Base-by-base conservation (phyloP, 179 eudicot genomes). In the Spinacia oleracea region DNA sequence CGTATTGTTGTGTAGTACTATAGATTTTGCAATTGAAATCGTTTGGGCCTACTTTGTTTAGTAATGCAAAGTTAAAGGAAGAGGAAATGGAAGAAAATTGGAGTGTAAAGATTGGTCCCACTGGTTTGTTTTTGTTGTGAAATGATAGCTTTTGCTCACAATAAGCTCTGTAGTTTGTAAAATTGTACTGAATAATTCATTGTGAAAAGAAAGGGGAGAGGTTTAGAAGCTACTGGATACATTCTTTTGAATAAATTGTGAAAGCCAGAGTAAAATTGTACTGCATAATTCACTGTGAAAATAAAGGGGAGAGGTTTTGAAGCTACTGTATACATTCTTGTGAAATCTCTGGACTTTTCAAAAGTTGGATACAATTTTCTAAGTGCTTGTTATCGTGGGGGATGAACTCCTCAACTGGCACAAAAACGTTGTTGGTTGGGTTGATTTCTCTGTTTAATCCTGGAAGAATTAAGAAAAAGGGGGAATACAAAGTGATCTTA, bases 51-150 rank as follows among this genome's bases (percentile, higher is more conserved):
- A 67, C 70, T 68, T 45, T 11, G 15, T 5, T 56, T 9, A 62
- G 12, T 9, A 53, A 18, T 73, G 25, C 32, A 2, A n/a, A 40
- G 60, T 15, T 20, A 35, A 56, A 55, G 48, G 2, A 32, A 18
- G 65, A 32, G 21, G 65, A 23, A 34, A 32, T 56, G 50, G 23
- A 21, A 51, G 20, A 46, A 73, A 32, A 53, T 5, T 25, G n/a
- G 43, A 25, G 21, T 48, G 25, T 43, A 9, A 67, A 66, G 23
- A 43, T 38, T 60, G 76, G 65, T 51, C 63, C 73, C 59, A 27
- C 59, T 42, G 59, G 31, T 78, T 70, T 56, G 43, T 56, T 51
- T 69, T 63, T 12, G 71, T 35, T 38, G 43, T 68, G 73, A 76
- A 48, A 50, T 75, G 70, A 46, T 62, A 29, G 42, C 34, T 63